These are phyloP conservation scores for Arachis stenosperma DNA, from an alignment of 306 rosid genomes.

Conservation along the genomic window DNA sequence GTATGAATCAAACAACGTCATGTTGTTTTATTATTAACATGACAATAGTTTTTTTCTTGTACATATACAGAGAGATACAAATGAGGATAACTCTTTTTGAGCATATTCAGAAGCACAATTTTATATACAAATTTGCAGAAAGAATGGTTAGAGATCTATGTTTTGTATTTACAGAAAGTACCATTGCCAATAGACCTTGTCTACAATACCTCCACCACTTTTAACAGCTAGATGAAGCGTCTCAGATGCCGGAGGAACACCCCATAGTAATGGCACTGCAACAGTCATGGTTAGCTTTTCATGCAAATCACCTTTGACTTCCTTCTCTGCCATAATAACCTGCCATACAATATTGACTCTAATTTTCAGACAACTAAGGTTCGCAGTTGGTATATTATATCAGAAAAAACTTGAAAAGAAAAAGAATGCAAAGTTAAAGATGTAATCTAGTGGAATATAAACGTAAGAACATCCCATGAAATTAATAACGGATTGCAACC, in stretches of 20 bases:
- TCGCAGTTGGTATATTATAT: not conserved
- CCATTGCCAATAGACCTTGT: conserved; percentile 96
- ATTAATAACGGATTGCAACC: conserved; percentile 17
- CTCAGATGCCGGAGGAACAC: conserved; percentile 96
- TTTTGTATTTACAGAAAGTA: conserved; percentile 68
- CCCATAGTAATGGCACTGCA: conserved; percentile 98
- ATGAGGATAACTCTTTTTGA: conserved; percentile 4
- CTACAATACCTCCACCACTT: conserved; percentile 99
- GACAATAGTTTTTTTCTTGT: conserved; percentile 1
- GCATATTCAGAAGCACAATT: conserved; percentile 43
- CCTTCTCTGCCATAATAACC: conserved; percentile 93
- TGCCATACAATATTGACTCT: conserved; percentile 38
- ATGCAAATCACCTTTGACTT: conserved; percentile 79
- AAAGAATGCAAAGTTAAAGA: not conserved
- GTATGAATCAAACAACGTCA: not conserved
- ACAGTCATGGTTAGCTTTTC: conserved; percentile 97
- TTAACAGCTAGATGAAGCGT: conserved; percentile 94
- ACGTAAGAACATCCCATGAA: conserved; percentile 12
- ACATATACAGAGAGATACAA: conserved; percentile 31
- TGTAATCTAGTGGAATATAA: not conserved
- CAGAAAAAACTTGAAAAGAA: conserved; percentile 3
- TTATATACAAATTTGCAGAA: conserved; percentile 73
- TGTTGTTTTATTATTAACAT: conserved; percentile 14
- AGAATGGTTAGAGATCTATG: conserved; percentile 62
- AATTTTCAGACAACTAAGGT: conserved; percentile 23